Conservation (phyloP, 768 basidiomycete genomes). For the Tephrocybe sp. region DNA sequence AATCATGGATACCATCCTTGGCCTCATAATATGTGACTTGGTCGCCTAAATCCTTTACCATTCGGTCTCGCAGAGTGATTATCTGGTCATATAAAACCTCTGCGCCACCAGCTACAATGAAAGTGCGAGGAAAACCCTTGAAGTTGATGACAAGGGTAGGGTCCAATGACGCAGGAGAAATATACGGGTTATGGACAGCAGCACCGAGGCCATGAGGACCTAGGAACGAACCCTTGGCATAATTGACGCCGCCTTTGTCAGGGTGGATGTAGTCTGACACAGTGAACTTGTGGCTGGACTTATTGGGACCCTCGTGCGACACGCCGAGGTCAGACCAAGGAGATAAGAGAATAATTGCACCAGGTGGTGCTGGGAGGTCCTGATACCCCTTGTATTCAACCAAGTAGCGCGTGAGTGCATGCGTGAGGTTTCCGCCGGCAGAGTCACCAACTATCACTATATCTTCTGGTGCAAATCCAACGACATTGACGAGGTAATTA, state of each 20-base stretch:
- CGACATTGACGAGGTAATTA: conserved; percentile 56
- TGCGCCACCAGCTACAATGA: conserved; percentile 55
- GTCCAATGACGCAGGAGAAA: conserved; percentile 55
- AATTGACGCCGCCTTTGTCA: conserved; percentile 15
- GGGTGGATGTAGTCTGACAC: conserved; percentile 36
- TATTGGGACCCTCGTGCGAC: conserved; percentile 36
- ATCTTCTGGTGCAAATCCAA: conserved; percentile 55
- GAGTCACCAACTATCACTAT: conserved; percentile 75
- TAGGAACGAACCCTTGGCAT: conserved; percentile 40
- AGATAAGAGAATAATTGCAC: conserved; percentile 50
- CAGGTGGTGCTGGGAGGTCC: conserved; percentile 42
- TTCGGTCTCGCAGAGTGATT: conserved; percentile 40
- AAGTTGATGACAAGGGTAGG: conserved; percentile 39
- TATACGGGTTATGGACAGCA: conserved; percentile 47
- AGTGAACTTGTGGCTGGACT: conserved; percentile 32
- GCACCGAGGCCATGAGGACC: conserved; percentile 46
- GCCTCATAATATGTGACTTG: conserved; percentile 48
- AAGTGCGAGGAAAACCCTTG: conserved; percentile 57
- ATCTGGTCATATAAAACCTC: conserved; percentile 59
- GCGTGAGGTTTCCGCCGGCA: conserved; percentile 72
- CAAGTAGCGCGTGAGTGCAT: conserved; percentile 61
- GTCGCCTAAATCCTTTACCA: conserved; percentile 50
- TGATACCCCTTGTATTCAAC: conserved; percentile 41
- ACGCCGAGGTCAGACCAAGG: conserved; percentile 53
- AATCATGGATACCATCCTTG: conserved; percentile 54